A percentile compares a stretch with the other conserved stretches of the same genome.
Evolutionary conservation across 2,329 filamentous ascomycete species (phyloP).

Genomic region (Pseudopyricularia cyperi): DNA sequence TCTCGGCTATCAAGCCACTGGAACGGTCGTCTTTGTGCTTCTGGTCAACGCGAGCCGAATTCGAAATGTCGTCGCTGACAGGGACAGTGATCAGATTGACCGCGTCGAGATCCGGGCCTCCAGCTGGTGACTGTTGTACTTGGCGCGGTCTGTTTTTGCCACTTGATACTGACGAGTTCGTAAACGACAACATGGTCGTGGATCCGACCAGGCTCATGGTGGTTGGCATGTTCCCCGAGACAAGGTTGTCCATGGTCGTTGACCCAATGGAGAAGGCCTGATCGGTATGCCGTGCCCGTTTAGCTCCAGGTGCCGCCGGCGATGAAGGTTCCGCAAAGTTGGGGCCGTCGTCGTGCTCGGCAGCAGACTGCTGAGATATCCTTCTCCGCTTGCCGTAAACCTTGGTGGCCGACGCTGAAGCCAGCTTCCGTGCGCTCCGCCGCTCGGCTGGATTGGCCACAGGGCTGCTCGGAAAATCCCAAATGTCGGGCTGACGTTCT

Average conservation of each 20-base stretch:
- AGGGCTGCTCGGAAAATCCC: slow-evolving; percentile 32
- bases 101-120: not conserved
- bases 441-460: not conserved
- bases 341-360: not conserved
- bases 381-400: slow-evolving; percentile 10
- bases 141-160: not conserved
- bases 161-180: not conserved
- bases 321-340: not conserved
- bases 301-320: not conserved
- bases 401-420: not conserved
- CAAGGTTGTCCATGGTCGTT: not conserved
- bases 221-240: not conserved
- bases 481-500: slow-evolving; percentile 17
- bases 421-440: not conserved
- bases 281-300: not conserved
- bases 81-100: not conserved
- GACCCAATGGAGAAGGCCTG: not conserved
- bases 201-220: not conserved
- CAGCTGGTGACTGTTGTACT: not conserved
- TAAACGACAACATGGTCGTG: not conserved
- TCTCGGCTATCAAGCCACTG: slow-evolving; percentile 4
- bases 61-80: not conserved
- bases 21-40: slow-evolving; percentile 4
- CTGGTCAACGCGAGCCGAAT: not conserved
- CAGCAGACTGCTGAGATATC: not conserved